Evolutionary conservation across 1,139 yeast genomes (phyloP).

Genomic region (Debaryomyces fabryi): DNA sequence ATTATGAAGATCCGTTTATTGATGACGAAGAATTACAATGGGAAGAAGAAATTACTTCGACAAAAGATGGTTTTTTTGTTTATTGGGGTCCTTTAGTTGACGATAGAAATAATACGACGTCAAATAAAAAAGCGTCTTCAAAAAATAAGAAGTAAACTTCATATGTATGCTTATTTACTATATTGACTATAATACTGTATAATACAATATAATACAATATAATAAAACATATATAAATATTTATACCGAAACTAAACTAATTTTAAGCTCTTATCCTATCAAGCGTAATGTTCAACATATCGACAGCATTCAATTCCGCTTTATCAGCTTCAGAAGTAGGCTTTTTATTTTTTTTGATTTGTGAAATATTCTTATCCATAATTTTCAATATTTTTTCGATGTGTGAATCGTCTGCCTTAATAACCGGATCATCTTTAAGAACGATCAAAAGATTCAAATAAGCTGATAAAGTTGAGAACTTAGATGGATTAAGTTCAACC

Average conservation of each 20-base stretch:
- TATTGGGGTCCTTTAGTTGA: slow-evolving; percentile 92
- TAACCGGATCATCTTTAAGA: slow-evolving; percentile 30
- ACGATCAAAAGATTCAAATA: slow-evolving; percentile 58
- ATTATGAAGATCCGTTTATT: slow-evolving; percentile 90
- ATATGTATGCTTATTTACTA: neutral
- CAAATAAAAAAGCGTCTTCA: slow-evolving; percentile 21
- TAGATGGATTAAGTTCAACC: slow-evolving; percentile 24
- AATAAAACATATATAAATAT: neutral
- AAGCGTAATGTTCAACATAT: slow-evolving; percentile 41
- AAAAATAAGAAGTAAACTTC: slow-evolving; percentile 22
- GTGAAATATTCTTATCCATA: slow-evolving; percentile 16
- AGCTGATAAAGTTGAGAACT: slow-evolving; percentile 50
- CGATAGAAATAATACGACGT: slow-evolving; percentile 39
- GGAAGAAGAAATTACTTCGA: slow-evolving; percentile 92
- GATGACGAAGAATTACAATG: slow-evolving; percentile 91
- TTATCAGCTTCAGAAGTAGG: slow-evolving; percentile 15
- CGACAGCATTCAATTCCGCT: slow-evolving; percentile 37
- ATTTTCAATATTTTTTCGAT: slow-evolving; percentile 23
- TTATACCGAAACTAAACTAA: neutral
- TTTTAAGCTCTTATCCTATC: slow-evolving; percentile 30
- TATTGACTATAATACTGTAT: neutral
- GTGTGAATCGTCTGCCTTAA: slow-evolving; percentile 21
- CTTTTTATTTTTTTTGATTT: slow-evolving; percentile 19
- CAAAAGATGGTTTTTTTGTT: slow-evolving; percentile 95
- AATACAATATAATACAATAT: neutral